phyloP scores from a whole-genome alignment of 306 rosid genomes.

The Albizia julibrissin region DNA sequence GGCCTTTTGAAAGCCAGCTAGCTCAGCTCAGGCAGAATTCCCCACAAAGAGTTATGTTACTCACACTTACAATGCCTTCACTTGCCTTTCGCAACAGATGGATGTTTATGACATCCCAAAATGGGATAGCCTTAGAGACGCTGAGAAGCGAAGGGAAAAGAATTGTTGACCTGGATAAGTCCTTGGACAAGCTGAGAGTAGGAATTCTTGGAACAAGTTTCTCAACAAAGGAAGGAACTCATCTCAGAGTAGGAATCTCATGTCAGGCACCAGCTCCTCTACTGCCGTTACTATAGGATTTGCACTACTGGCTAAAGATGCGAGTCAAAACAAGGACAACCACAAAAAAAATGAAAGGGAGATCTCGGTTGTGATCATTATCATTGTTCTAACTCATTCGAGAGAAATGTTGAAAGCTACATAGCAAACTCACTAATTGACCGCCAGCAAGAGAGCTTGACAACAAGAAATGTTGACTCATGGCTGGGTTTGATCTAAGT shows the following conservation, averaged over 20 bases:
- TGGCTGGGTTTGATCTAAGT: background rate
- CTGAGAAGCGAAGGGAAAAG: background rate
- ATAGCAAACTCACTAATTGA: background rate
- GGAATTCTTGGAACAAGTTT: background rate
- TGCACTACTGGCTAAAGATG: background rate
- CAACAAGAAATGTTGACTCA: background rate
- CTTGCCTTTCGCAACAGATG: background rate
- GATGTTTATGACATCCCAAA: background rate
- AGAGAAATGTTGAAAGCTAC: background rate
- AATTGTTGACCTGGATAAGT: background rate
- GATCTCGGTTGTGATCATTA: background rate
- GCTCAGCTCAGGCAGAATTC: background rate
- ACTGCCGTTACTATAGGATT: background rate
- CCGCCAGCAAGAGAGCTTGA: background rate
- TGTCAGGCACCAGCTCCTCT: background rate
- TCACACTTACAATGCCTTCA: background rate
- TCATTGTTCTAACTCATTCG: background rate
- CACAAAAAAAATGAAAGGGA: background rate
- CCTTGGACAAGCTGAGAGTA: background rate
- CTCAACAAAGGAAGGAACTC: background rate
- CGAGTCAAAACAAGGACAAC: background rate
- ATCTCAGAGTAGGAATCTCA: background rate
- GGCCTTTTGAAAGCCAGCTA: too few relatives aligned
- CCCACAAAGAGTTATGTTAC: background rate
- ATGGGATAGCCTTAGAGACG: background rate